Evolutionary conservation across 1,139 yeast species (phyloP), one percentile per base, ranked within the genome.

Genomic region (Arxiozyma heterogenica): DNA sequence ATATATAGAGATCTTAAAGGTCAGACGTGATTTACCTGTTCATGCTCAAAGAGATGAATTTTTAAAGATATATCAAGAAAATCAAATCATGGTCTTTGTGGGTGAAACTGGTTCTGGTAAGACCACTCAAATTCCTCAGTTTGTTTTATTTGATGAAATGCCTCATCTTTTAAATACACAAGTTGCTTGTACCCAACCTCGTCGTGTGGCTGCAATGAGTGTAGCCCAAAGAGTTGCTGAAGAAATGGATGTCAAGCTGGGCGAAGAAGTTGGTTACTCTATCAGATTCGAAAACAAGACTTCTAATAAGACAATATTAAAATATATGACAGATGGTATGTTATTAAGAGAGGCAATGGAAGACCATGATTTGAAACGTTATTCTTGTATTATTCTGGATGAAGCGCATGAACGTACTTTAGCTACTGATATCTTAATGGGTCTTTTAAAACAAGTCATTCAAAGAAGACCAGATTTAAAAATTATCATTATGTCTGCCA

Each of bases 251-350:
- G 96, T 91, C 27, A 77, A 79, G 56, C 74, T 91, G 48, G 98
- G 98, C 39, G 86, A 85, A 58, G 95, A 91, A 71, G 98, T 91
- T 53, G 98, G 98, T 67, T 91, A 91, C 71, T 80, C 84, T 56
- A 87, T 93, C 61, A 84, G 98, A 75, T 93, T 93, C 68, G 98
- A 93, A 63, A 93, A 93, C 71, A 87, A 82, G 63, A 87, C 96
- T 3, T 77, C 86, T 46, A 78, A 80, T 54, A 84, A 82, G 61
- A 93, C 98, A 1, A 79, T 90, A 50, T 76, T 93, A 65, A 91
- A 91, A 72, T 93, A 93, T 74, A 89, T 93, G 98, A 93, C 98
- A 17, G 98, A 93, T 74, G 98, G 98, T 83, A 91, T 93, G 97
- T 78, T 93, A 55, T 75, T 93, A 62, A 81, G 98, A 66, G 98